These are phyloP conservation scores for Eucommia ulmoides DNA, from an alignment of 257 asterid species.

Conservation along the genomic window DNA sequence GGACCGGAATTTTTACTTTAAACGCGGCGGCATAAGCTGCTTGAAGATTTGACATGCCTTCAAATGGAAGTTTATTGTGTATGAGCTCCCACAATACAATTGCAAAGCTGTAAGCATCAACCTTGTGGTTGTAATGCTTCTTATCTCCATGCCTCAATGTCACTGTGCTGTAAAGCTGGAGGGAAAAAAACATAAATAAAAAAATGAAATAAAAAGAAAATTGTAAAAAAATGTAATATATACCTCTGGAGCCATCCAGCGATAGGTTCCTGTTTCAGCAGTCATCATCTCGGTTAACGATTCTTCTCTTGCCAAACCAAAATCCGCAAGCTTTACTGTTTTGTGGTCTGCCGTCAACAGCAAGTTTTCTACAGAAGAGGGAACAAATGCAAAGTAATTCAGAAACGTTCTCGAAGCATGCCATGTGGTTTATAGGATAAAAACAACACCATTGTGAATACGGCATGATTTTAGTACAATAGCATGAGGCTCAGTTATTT, in stretches of 20 bases:
- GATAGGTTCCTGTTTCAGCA: constrained; percentile 99
- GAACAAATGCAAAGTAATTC: too few species aligned
- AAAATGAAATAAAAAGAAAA: too few species aligned
- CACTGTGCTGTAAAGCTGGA: constrained; percentile 91
- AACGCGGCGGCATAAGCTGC: constrained; percentile 99
- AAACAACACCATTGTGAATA: too few species aligned
- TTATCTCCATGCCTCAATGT: constrained; percentile 94
- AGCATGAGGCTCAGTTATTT: too few species aligned
- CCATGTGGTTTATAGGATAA: too few species aligned
- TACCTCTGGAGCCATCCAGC: constrained; percentile 98
- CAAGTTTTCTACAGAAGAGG: constrained; percentile 55
- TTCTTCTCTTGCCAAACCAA: constrained; percentile 98
- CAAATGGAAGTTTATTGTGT: constrained; percentile 70
- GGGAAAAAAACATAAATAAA: too few species aligned
- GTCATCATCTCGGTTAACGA: constrained; percentile 99
- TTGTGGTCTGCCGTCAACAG: constrained; percentile 74
- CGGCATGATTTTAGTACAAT: too few species aligned
- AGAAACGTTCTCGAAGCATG: too few species aligned
- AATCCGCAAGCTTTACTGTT: constrained; percentile 84
- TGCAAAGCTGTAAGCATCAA: constrained; percentile 94
- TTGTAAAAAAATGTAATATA: too few species aligned
- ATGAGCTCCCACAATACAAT: constrained; percentile 94
- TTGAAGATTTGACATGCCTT: constrained; percentile 95
- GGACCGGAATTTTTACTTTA: constrained; percentile 36
- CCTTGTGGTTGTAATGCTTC: constrained; percentile 94